Base-by-base conservation (phyloP, 148 eudicot genomes). In the Fallopia convolvulus region DNA sequence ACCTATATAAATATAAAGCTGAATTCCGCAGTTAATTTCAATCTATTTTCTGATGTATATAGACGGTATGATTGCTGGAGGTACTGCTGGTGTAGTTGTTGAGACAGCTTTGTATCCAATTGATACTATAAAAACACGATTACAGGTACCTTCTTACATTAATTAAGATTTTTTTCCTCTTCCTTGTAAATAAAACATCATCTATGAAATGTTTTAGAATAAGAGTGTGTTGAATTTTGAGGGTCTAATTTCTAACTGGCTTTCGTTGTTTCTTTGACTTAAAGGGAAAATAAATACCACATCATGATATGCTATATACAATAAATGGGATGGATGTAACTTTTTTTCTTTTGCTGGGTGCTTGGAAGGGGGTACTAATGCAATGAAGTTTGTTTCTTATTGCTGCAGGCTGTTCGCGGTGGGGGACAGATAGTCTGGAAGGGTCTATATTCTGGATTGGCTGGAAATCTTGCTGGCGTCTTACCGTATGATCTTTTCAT, bases 361-460 rank as follows among this genome's bases (percentile, higher is more conserved):
- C 72, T 68, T 36, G 21, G 46, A 32, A 68, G 72, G 44, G 44
- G 41, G 12, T 68, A 14, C 20, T 68, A 68, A 5, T 68, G 36
- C 44, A 36, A 39, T 3, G 6, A 39, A 13, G 9, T 36, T 39
- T 2, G 20, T 39, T 17, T 10, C 42, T 77, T 74, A 76, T 14
- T 68, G 44, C 75, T 53, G 74, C 86, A 95, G 99, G 99, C 90
- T 76, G 99, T 88, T 82, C 99, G 83, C 40, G 97, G 94, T 79
- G 99, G 97, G 72, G 97, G 91, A 18, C 79, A 92, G 81, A 95
- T 95, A 79, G 80, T 82, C 74, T 85, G 86, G 79, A 92, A 91
- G 86, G 99, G 99, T 56, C 91, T 95, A 21, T 95, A 95, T 84
- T 92, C 99, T 79, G 99, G 99, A 81, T 86, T 95, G 85, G 91